Evolutionary conservation across 2,329 filamentous ascomycete genomes (phyloP), one percentile per base, ranked within the genome.

Genomic region (Neofusicoccum ribis): DNA sequence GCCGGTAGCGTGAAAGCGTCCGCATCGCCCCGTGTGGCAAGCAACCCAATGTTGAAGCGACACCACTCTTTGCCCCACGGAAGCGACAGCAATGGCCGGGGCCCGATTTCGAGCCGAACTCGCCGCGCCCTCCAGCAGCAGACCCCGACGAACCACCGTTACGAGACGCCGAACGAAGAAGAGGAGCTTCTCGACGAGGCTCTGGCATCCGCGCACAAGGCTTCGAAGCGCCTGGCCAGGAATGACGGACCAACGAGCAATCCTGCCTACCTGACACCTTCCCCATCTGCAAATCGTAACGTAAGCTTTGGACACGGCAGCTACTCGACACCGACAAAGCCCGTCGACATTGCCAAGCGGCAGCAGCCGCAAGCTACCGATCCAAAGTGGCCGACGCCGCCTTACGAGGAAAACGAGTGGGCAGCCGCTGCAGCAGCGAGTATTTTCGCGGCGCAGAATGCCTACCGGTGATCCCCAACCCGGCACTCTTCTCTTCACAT

Each of bases 161-260:
- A 98, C 74, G 95, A 99, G 74, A 93, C 93, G 0, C 92, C 95
- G 1, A 93, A 96, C 72, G 95, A 99, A 78, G 94, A 98, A 74
- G 95, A 99, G 66, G 95, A 99, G 79, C 85, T 99, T 9, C 84
- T 98, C 9, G 93, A 97, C 70, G 95, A 99, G 78, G 93, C 89
- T 20, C 83, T 97, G 47, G 86, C 88, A 56, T 92, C 91, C 5
- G 91, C 93, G 0, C 89, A 89, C 71, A 87, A 86, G 67, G 91
- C 89, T 7, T 90, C 91, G 73, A 89, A 87, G 74, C 88, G 88
- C 9, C 82, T 96, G 67, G 91, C 88, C 65, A 78, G 68, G n/a
- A 67, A 75, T 74, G 62, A 64, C 39, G 51, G 52, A 17, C 51
- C 50, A 9, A 58, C 62, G 27, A 51, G 46, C 37, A 54, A 37